Conservation (phyloP, 2,329 filamentous ascomycete genomes). For the Fusarium sp. region DNA sequence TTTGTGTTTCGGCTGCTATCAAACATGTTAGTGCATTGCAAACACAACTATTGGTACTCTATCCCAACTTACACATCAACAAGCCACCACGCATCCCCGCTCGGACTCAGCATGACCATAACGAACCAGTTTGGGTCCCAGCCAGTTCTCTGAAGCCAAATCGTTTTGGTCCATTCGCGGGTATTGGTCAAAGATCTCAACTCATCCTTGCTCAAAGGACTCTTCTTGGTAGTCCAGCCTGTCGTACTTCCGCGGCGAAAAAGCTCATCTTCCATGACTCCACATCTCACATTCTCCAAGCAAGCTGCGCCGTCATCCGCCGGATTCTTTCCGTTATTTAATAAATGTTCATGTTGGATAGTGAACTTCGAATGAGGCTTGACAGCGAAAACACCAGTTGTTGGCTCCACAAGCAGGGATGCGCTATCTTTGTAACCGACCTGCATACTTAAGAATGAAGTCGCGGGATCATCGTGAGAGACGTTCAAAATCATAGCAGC, state of each 20-base stretch:
- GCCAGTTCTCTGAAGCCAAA: constrained; percentile 76
- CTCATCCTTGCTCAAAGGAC: constrained; percentile 63
- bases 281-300: constrained; percentile 71
- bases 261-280: constrained; percentile 70
- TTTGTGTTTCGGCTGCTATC: constrained; percentile 43
- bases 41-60: neutral
- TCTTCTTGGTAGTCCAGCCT: constrained; percentile 69
- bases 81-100: constrained; percentile 84
- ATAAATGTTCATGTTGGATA: constrained; percentile 68
- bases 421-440: constrained; percentile 71
- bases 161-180: constrained; percentile 69
- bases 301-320: constrained; percentile 65
- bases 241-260: constrained; percentile 67
- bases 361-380: constrained; percentile 70
- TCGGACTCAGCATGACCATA: constrained; percentile 74
- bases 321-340: constrained; percentile 70
- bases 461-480: constrained; percentile 70
- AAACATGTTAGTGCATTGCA: constrained; percentile 26
- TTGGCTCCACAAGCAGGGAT: constrained; percentile 76
- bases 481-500: constrained; percentile 68
- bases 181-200: constrained; percentile 70
- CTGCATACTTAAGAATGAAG: constrained; percentile 75
- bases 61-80: constrained; percentile 65
- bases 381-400: constrained; percentile 80
- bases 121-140: constrained; percentile 81